phyloP scores from a whole-genome alignment of 208 protist genomes.

The Herpetomonas tarakana region DNA sequence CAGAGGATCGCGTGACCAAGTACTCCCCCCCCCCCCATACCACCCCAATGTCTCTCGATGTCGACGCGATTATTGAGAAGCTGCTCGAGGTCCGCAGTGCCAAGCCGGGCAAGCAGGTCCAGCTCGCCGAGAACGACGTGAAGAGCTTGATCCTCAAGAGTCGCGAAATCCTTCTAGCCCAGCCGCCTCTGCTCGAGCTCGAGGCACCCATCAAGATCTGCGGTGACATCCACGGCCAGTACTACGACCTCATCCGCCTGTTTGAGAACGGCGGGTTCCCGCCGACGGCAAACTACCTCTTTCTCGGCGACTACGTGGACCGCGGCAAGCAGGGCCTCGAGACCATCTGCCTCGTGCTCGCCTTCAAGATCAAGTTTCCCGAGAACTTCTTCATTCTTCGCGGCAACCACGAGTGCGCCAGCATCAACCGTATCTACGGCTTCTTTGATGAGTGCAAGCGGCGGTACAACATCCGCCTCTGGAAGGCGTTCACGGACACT shows the following conservation, averaged over 20 bases:
- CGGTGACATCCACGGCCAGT: slow-evolving; percentile 99
- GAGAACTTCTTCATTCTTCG: slow-evolving; percentile 99
- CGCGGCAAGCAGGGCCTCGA: slow-evolving; percentile 98
- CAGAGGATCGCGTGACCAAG: too few species aligned
- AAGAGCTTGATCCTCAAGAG: slow-evolving; percentile 77
- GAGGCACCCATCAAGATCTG: slow-evolving; percentile 94
- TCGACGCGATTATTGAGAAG: slow-evolving; percentile 92
- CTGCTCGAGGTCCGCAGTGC: slow-evolving; percentile 88
- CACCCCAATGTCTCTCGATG: slow-evolving; percentile 79
- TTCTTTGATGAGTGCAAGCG: slow-evolving; percentile 99
- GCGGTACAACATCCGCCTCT: slow-evolving; percentile 98
- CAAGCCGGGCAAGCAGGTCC: slow-evolving; percentile 86
- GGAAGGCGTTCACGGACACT: slow-evolving; percentile 99
- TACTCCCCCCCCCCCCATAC: too few species aligned
- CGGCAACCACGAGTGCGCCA: slow-evolving; percentile 99
- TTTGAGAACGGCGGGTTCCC: slow-evolving; percentile 99
- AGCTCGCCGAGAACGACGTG: slow-evolving; percentile 88
- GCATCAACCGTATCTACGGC: slow-evolving; percentile 99
- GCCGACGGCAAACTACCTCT: slow-evolving; percentile 99
- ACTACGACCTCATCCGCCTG: slow-evolving; percentile 99
- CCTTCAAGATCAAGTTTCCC: slow-evolving; percentile 99
- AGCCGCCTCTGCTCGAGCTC: slow-evolving; percentile 86
- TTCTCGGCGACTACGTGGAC: slow-evolving; percentile 99
- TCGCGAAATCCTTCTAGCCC: slow-evolving; percentile 84
- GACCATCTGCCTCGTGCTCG: slow-evolving; percentile 97